Conservation (phyloP, 306 rosid genomes). For the Cucurbita pepo region DNA sequence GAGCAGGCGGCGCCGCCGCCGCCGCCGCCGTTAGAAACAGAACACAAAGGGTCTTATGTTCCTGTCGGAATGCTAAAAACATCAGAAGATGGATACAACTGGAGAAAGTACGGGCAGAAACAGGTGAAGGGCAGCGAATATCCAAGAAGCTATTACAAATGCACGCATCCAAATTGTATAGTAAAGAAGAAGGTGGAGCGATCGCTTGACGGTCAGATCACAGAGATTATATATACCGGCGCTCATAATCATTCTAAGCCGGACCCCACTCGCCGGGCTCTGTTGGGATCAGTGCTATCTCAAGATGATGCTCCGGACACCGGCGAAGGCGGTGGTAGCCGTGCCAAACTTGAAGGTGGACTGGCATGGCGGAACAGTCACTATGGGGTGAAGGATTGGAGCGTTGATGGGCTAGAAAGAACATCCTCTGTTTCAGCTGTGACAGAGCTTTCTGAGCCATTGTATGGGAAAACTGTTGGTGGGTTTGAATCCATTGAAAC, state of each 20-base stretch:
- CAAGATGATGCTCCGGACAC: slow-evolving; percentile 33
- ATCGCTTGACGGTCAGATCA: slow-evolving; percentile 78
- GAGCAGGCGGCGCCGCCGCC: neutral
- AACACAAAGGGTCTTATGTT: slow-evolving; percentile 26
- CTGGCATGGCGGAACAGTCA: slow-evolving; percentile 36
- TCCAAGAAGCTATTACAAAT: slow-evolving; percentile 87
- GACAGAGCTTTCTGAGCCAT: slow-evolving; percentile 44
- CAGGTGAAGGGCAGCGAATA: slow-evolving; percentile 89
- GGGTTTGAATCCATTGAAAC: slow-evolving; percentile 37
- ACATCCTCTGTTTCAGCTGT: slow-evolving; percentile 41
- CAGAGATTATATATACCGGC: slow-evolving; percentile 77
- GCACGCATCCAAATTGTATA: slow-evolving; percentile 56
- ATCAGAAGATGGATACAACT: slow-evolving; percentile 75
- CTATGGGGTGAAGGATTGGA: slow-evolving; percentile 31
- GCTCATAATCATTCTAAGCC: slow-evolving; percentile 66
- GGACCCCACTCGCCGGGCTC: slow-evolving; percentile 35
- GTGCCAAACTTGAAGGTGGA: slow-evolving; percentile 29
- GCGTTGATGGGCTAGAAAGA: slow-evolving; percentile 45
- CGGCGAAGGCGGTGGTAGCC: slow-evolving; percentile 34
- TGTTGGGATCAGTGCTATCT: slow-evolving; percentile 22
- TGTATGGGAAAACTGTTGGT: slow-evolving; percentile 24
- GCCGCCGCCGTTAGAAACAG: slow-evolving; percentile 18
- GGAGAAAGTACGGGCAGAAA: slow-evolving; percentile 96
- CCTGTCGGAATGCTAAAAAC: slow-evolving; percentile 29
- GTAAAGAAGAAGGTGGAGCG: slow-evolving; percentile 94